These are phyloP conservation scores for Pythium oligandrum DNA, from an alignment of 352 stramenopile species.

Conservation along the genomic window DNA sequence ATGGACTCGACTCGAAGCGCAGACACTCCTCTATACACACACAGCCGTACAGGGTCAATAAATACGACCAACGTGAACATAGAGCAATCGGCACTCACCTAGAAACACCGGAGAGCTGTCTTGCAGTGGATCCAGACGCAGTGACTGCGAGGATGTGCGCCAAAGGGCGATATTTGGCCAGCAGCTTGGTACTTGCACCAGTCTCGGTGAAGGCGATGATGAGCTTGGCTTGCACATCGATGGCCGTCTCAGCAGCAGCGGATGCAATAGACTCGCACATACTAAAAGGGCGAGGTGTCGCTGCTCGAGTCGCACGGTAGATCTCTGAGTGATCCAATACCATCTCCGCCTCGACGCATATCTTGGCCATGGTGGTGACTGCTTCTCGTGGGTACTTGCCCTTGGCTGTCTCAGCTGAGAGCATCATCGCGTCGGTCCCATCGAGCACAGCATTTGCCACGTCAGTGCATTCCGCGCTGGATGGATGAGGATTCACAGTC, in stretches of 20 bases:
- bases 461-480: conserved; percentile 98
- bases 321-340: conserved; percentile 70
- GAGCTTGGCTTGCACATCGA: conserved; percentile 94
- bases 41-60: not conserved
- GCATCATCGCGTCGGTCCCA: conserved; percentile 98
- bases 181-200: conserved; percentile 90
- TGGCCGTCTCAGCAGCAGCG: conserved; percentile 96
- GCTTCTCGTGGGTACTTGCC: conserved; percentile 95
- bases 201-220: conserved; percentile 98
- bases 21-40: conserved; percentile 49
- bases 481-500: conserved; percentile 96
- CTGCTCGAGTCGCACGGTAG: conserved; percentile 46
- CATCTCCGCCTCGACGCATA: conserved; percentile 89
- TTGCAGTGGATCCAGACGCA: conserved; percentile 53
- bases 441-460: conserved; percentile 99
- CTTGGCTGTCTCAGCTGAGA: conserved; percentile 98
- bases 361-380: conserved; percentile 94
- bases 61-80: too few species aligned
- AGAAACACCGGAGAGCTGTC: conserved; percentile 74
- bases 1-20: conserved; percentile 69
- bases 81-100: conserved; percentile 28
- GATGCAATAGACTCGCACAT: conserved; percentile 94
- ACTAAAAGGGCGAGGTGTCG: conserved; percentile 46
- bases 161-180: conserved; percentile 95
- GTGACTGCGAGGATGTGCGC: conserved; percentile 90